Percentiles rank a stretch among this genome's conserved stretches.
These are phyloP conservation scores for Nitzschia sp. DNA, from an alignment of 108 stramenopile genomes.

Conservation along the genomic window DNA sequence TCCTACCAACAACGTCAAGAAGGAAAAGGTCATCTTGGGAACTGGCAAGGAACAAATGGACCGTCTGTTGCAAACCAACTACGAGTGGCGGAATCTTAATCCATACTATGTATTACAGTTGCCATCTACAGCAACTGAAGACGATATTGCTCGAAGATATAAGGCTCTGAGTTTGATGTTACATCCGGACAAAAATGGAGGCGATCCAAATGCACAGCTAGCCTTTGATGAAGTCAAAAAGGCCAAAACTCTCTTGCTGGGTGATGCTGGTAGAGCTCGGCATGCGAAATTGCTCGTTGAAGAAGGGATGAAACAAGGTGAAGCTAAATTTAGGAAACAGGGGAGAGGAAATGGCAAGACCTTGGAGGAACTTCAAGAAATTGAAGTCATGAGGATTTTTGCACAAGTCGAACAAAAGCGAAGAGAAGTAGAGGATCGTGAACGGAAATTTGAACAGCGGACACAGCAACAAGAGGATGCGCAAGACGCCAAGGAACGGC, in stretches of 20 bases:
- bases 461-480: slow-evolving; percentile 86
- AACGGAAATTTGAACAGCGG: slow-evolving; percentile 76
- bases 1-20: slow-evolving; percentile 68
- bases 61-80: slow-evolving; percentile 71
- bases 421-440: slow-evolving; percentile 69
- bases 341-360: neutral
- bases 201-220: slow-evolving; percentile 49
- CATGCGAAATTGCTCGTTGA: slow-evolving; percentile 64
- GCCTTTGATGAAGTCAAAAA: slow-evolving; percentile 83
- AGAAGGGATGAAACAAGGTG: slow-evolving; percentile 73
- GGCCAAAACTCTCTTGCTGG: slow-evolving; percentile 60
- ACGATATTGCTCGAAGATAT: slow-evolving; percentile 81
- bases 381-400: slow-evolving; percentile 79
- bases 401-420: slow-evolving; percentile 81
- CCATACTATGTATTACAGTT: slow-evolving; percentile 79
- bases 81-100: slow-evolving; percentile 89
- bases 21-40: slow-evolving; percentile 65
- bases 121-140: slow-evolving; percentile 51
- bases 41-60: slow-evolving; percentile 73
- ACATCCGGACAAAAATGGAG: slow-evolving; percentile 84
- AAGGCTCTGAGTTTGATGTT: slow-evolving; percentile 76
- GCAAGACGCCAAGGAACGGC: slow-evolving; percentile 62
- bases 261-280: slow-evolving; percentile 56
- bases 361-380: slow-evolving; percentile 52
- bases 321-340: slow-evolving; percentile 11